A percentile compares a stretch with the other conserved stretches of the same genome.
phyloP scores from a whole-genome alignment of 2,329 filamentous ascomycete genomes.

The Penicillium sp. region DNA sequence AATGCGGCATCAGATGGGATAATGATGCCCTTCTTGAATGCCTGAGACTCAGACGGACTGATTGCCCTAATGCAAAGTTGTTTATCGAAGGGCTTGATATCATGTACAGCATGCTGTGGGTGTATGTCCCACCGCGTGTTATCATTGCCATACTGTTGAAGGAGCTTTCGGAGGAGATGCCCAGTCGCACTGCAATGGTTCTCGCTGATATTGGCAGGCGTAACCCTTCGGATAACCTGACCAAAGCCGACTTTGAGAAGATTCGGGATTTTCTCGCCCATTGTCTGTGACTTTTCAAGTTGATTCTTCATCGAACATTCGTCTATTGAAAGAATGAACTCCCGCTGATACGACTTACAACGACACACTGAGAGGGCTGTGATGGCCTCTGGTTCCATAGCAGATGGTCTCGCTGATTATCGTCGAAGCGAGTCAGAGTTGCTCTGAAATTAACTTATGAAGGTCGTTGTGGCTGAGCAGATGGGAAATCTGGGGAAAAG shows the following conservation, averaged over 20 bases:
- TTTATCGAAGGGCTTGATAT: not conserved
- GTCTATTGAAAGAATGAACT: too few relatives aligned
- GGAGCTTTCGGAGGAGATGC: not conserved
- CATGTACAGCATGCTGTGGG: not conserved
- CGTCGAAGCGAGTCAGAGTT: too few relatives aligned
- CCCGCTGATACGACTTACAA: too few relatives aligned
- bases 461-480: too few relatives aligned
- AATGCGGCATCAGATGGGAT: not conserved
- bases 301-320: too few relatives aligned
- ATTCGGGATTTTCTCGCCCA: not conserved
- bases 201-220: not conserved
- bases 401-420: too few relatives aligned
- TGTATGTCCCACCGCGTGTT: not conserved
- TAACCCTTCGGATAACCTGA: not conserved
- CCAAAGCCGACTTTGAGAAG: not conserved
- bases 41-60: not conserved
- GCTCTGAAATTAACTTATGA: too few relatives aligned
- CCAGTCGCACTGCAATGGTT: not conserved
- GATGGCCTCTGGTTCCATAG: too few relatives aligned
- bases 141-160: not conserved
- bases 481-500: too few relatives aligned
- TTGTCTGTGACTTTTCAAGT: not conserved
- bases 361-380: too few relatives aligned
- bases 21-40: not conserved
- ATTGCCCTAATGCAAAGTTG: not conserved